Conservation (phyloP, 2,329 filamentous ascomycete genomes). For the Alternaria ventricosa region DNA sequence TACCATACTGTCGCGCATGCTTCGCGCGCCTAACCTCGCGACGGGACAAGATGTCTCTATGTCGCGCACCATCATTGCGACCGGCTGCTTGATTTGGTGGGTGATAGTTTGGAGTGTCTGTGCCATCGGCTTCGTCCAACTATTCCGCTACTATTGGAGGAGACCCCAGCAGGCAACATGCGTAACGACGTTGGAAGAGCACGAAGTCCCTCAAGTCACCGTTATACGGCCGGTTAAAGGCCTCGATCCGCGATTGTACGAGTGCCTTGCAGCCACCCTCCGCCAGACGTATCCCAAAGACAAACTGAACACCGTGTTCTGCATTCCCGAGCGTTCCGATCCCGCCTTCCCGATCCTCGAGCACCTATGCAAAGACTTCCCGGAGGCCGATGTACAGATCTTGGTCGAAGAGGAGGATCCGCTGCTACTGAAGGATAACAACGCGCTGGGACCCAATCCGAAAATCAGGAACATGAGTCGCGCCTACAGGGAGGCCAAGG, state of each 20-base stretch:
- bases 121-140: conserved; percentile 63
- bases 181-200: conserved; percentile 43
- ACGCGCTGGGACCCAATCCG: conserved; percentile 85
- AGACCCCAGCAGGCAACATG: conserved; percentile 53
- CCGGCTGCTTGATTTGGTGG: conserved; percentile 64
- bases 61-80: conserved; percentile 49
- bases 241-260: conserved; percentile 86
- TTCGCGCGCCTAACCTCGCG: conserved; percentile 30
- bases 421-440: conserved; percentile 63
- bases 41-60: conserved; percentile 42
- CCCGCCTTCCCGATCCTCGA: conserved; percentile 77
- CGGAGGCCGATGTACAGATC: conserved; percentile 72
- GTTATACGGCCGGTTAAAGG: conserved; percentile 94
- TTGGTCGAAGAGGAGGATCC: conserved; percentile 85
- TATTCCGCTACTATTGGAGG: conserved; percentile 63
- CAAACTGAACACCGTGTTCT: conserved; percentile 81
- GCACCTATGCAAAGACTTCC: conserved; percentile 75
- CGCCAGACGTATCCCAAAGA: conserved; percentile 78
- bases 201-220: conserved; percentile 78
- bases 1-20: conserved; percentile 42
- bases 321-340: conserved; percentile 76
- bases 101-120: conserved; percentile 62
- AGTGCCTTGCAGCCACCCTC: conserved; percentile 88
- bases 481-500: conserved; percentile 83
- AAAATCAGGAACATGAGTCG: conserved; percentile 97